A percentile compares a stretch with the other conserved stretches of the same genome.
Evolutionary conservation across 768 basidiomycete genomes (phyloP).

Genomic region (Leucocoprinus sp.): DNA sequence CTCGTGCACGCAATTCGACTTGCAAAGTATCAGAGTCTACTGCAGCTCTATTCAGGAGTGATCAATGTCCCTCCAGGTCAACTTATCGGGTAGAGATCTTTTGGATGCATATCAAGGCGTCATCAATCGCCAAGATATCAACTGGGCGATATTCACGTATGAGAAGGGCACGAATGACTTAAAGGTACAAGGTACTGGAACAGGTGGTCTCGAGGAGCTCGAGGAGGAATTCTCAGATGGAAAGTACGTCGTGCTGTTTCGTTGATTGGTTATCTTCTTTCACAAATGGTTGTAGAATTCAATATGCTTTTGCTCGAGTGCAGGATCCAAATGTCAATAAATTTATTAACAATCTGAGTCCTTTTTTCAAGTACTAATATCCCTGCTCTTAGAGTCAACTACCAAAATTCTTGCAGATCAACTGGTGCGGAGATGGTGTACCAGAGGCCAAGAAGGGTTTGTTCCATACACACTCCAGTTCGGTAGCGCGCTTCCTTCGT

Average conservation of each 20-base stretch:
- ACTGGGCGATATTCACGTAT: constrained; percentile 78
- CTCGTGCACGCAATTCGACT: not conserved
- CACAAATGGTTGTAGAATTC: constrained; percentile 52
- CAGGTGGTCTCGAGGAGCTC: constrained; percentile 82
- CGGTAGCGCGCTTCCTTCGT: constrained; percentile 73
- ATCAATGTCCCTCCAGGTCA: constrained; percentile 72
- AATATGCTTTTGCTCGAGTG: constrained; percentile 86
- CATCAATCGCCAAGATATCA: constrained; percentile 54
- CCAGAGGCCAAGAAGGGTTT: constrained; percentile 88
- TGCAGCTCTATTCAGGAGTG: constrained; percentile 4
- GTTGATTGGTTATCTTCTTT: constrained; percentile 10
- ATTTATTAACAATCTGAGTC: not conserved
- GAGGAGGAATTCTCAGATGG: constrained; percentile 96
- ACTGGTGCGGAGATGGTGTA: constrained; percentile 97
- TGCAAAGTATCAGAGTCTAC: not conserved
- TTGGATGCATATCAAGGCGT: constrained; percentile 69
- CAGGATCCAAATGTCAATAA: constrained; percentile 71
- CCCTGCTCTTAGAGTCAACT: constrained; percentile 57
- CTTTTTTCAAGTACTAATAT: constrained; percentile 2
- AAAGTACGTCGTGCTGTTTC: constrained; percentile 39
- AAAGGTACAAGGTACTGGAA: constrained; percentile 80
- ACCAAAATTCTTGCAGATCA: constrained; percentile 89
- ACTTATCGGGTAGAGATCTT: constrained; percentile 68
- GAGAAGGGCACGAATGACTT: constrained; percentile 79
- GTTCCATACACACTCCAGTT: constrained; percentile 79